Percentiles rank a stretch among this genome's conserved stretches.
These are phyloP conservation scores for Globisporangium uncinulatum DNA, from an alignment of 352 stramenopile genomes.

Conservation along the genomic window DNA sequence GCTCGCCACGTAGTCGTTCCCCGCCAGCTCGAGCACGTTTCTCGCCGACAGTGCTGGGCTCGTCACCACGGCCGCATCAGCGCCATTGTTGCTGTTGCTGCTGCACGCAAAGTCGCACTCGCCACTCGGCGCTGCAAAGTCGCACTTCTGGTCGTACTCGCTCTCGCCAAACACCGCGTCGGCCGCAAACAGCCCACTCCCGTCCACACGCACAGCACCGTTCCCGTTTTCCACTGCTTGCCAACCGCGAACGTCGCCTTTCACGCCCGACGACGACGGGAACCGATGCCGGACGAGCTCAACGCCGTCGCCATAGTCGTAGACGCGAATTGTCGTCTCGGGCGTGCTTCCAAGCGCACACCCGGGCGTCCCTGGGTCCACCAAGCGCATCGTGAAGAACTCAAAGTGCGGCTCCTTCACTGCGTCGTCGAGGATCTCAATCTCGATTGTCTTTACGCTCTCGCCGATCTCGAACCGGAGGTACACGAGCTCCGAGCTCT, in stretches of 20 bases:
- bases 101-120: conserved; percentile 49
- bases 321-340: conserved; percentile 42
- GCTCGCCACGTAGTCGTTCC: conserved; percentile 37
- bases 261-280: not conserved
- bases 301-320: conserved; percentile 44
- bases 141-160: conserved; percentile 66
- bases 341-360: conserved; percentile 26
- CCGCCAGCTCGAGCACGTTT: conserved; percentile 33
- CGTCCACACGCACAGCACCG: conserved; percentile 32
- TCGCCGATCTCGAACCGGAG: conserved; percentile 56
- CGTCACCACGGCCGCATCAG: conserved; percentile 12
- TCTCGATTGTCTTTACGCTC: conserved; percentile 29
- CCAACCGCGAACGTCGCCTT: conserved; percentile 32
- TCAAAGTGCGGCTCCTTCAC: conserved; percentile 48
- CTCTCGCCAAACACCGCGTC: conserved; percentile 49
- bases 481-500: conserved; percentile 17
- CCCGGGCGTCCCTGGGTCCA: conserved; percentile 18
- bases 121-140: conserved; percentile 45
- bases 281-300: conserved; percentile 29
- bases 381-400: conserved; percentile 34
- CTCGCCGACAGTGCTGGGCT: conserved; percentile 13
- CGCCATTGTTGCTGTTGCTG: conserved; percentile 20
- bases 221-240: conserved; percentile 48
- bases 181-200: conserved; percentile 48
- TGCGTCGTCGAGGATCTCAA: conserved; percentile 43